Conservation (phyloP, 1,139 yeast genomes). For the Geotrichum phurueaensis region DNA sequence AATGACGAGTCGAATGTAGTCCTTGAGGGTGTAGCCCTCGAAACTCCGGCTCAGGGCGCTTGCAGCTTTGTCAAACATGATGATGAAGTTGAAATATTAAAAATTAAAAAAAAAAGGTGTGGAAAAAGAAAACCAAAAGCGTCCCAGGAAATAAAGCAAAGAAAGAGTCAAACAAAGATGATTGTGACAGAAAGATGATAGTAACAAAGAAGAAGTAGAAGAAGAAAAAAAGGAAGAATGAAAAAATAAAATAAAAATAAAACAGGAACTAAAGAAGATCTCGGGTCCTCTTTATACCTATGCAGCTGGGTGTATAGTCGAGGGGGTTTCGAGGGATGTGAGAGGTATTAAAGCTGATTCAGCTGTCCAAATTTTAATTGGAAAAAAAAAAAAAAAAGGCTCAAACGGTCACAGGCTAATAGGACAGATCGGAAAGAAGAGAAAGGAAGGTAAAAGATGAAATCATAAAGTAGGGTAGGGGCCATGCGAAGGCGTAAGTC, state of each 20-base stretch:
- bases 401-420: not conserved
- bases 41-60: constrained; percentile 9
- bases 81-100: not conserved
- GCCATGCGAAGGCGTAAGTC: not conserved
- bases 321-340: not conserved
- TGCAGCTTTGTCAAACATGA: constrained; percentile 9
- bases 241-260: not conserved
- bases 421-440: not conserved
- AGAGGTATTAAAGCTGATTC: not conserved
- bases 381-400: not conserved
- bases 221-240: not conserved
- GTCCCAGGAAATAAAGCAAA: not conserved
- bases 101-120: not conserved
- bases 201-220: not conserved
- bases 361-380: not conserved
- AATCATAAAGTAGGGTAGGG: not conserved
- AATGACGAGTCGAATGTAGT: constrained; percentile 17
- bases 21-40: constrained; percentile 13
- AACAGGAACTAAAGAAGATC: not conserved
- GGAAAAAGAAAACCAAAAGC: not conserved
- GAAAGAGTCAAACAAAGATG: not conserved
- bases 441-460: not conserved
- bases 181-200: not conserved
- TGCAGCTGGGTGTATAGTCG: not conserved
- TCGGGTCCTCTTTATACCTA: not conserved